Percentiles rank a stretch among this genome's conserved stretches.
Conservation (phyloP, 108 stramenopile species). For the Cyclostephanos invisitatus region DNA sequence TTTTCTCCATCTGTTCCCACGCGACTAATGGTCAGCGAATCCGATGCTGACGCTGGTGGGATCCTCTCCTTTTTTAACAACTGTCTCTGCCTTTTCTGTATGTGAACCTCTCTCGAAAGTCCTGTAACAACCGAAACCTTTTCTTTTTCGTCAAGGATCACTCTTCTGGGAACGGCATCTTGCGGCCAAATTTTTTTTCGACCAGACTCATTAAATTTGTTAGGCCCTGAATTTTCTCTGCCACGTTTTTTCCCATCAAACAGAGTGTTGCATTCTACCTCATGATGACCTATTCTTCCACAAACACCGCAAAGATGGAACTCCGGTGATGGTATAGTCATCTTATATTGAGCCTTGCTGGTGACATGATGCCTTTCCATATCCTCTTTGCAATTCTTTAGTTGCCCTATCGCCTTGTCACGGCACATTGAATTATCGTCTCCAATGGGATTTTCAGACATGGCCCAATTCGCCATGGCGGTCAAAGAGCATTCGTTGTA, state of each 20-base stretch:
- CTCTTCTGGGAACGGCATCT: too few relatives aligned
- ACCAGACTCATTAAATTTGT: not conserved
- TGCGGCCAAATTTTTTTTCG: slow-evolving; percentile 4
- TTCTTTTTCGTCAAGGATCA: too few relatives aligned
- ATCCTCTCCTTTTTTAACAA: too few relatives aligned
- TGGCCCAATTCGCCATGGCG: slow-evolving; percentile 51
- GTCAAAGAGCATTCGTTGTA: slow-evolving; percentile 56
- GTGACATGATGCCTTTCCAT: not conserved
- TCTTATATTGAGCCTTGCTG: slow-evolving; percentile 3
- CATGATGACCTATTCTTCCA: slow-evolving; percentile 59
- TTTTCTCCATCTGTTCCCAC: not conserved
- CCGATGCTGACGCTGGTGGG: not conserved
- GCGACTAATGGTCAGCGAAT: not conserved
- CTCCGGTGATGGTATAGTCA: slow-evolving; percentile 7
- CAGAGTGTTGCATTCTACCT: slow-evolving; percentile 52
- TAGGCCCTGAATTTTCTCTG: not conserved
- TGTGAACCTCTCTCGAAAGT: too few relatives aligned
- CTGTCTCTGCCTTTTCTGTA: too few relatives aligned
- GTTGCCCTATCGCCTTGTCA: not conserved
- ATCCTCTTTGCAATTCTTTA: slow-evolving; percentile 24
- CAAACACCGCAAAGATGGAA: slow-evolving; percentile 55
- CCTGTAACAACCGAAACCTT: too few relatives aligned
- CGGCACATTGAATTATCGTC: not conserved
- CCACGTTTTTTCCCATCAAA: slow-evolving; percentile 11
- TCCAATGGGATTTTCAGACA: slow-evolving; percentile 8